Evolutionary conservation across 129 eudicot species (phyloP).

Genomic region (Calendula officinalis): DNA sequence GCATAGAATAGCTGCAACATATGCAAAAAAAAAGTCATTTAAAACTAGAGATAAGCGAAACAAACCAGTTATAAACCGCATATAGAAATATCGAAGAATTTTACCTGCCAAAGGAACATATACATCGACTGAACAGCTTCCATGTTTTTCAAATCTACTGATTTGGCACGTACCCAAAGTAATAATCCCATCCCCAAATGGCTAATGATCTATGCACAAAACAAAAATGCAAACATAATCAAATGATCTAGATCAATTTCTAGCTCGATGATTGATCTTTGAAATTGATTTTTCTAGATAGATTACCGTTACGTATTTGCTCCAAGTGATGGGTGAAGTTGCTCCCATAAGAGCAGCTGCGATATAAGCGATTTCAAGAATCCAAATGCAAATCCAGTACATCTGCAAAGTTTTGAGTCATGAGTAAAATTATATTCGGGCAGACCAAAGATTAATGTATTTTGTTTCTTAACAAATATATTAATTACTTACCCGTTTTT

Average conservation of each 20-base stretch:
- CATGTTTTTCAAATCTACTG: constrained; percentile 30
- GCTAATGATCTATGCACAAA: background rate
- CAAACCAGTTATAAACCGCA: background rate
- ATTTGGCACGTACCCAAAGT: constrained; percentile 31
- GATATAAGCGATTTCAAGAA: constrained; percentile 31
- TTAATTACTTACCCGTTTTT: constrained; percentile 21
- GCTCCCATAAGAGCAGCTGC: constrained; percentile 27
- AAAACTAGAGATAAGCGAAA: background rate
- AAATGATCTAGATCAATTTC: no score
- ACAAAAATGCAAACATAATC: background rate
- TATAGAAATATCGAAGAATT: background rate
- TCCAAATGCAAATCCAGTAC: constrained; percentile 32
- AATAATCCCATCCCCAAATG: constrained; percentile 15
- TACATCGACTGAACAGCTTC: constrained; percentile 24
- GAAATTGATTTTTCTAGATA: no score
- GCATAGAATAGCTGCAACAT: constrained; percentile 30
- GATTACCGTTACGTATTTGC: constrained; percentile 27
- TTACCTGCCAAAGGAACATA: constrained; percentile 31
- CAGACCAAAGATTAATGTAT: background rate
- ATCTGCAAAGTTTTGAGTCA: constrained; percentile 10
- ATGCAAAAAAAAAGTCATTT: background rate
- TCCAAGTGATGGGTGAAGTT: constrained; percentile 23
- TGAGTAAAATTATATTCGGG: no score
- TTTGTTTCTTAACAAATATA: background rate
- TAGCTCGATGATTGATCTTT: no score